phyloP scores from a whole-genome alignment of 805 yeast genomes.

The Pichia gijzeniarum region DNA sequence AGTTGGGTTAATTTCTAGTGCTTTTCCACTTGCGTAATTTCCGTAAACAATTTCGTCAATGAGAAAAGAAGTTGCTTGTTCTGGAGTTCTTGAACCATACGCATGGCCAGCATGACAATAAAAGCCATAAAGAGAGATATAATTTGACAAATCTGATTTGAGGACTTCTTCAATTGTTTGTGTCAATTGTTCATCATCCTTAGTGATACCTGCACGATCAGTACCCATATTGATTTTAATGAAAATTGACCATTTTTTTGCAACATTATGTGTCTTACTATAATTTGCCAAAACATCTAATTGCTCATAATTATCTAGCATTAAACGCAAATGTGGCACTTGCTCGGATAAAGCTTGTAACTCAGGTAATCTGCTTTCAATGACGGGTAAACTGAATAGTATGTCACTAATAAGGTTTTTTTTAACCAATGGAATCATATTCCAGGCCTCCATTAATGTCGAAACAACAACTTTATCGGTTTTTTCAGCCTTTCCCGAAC shows the following conservation, averaged over 20 bases:
- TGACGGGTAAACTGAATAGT: slow-evolving; percentile 55
- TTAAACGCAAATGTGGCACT: slow-evolving; percentile 38
- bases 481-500: slow-evolving; percentile 30
- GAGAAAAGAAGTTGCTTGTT: slow-evolving; percentile 42
- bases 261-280: slow-evolving; percentile 18
- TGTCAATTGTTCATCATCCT: slow-evolving; percentile 19
- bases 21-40: slow-evolving; percentile 42
- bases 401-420: slow-evolving; percentile 33
- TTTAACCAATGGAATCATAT: slow-evolving; percentile 30
- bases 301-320: slow-evolving; percentile 59
- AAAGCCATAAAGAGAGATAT: slow-evolving; percentile 53
- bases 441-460: slow-evolving; percentile 66
- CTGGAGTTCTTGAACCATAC: slow-evolving; percentile 41
- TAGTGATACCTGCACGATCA: slow-evolving; percentile 53
- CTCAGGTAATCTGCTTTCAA: slow-evolving; percentile 42
- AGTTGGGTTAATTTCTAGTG: slow-evolving; percentile 31
- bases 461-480: slow-evolving; percentile 57
- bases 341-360: slow-evolving; percentile 37
- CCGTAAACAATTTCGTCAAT: slow-evolving; percentile 54
- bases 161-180: slow-evolving; percentile 9
- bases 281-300: slow-evolving; percentile 40
- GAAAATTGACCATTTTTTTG: slow-evolving; percentile 54
- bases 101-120: slow-evolving; percentile 81
- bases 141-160: slow-evolving; percentile 24
- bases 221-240: slow-evolving; percentile 70